A percentile compares a stretch with the other conserved stretches of the same genome.
These are phyloP conservation scores for Thielaviopsis musarum DNA, from an alignment of 2,329 filamentous ascomycete species.

Conservation along the genomic window DNA sequence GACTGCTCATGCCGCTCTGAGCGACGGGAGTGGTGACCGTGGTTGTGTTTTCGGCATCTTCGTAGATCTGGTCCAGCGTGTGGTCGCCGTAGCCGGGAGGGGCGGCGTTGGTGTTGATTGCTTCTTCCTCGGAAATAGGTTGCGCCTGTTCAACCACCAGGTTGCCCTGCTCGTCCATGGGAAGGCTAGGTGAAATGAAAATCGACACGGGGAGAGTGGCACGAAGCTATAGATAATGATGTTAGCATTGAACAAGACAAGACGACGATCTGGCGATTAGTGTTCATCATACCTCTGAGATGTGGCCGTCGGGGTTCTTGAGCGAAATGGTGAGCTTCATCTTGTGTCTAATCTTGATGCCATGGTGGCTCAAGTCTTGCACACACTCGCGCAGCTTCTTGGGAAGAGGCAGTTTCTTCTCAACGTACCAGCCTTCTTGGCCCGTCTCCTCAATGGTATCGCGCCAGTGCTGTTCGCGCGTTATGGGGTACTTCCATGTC, in stretches of 20 bases:
- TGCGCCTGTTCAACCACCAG: constrained; percentile 42
- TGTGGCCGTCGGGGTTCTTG: constrained; percentile 85
- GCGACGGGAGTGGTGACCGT: constrained; percentile 65
- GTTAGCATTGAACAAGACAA: neutral
- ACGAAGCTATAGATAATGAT: constrained; percentile 40
- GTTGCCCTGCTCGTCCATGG: constrained; percentile 73
- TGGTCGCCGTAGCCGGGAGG: constrained; percentile 91
- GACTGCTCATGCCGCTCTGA: constrained; percentile 62
- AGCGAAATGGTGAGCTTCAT: constrained; percentile 81
- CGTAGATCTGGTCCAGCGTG: constrained; percentile 76
- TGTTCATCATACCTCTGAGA: constrained; percentile 48
- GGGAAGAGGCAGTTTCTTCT: constrained; percentile 51
- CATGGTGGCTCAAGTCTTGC: constrained; percentile 75
- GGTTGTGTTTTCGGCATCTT: constrained; percentile 55
- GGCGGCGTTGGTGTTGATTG: constrained; percentile 42
- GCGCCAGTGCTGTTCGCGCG: constrained; percentile 46
- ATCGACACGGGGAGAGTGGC: constrained; percentile 82
- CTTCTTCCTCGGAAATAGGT: constrained; percentile 25
- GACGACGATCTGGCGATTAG: neutral
- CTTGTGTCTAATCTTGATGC: constrained; percentile 86
- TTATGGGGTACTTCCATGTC: constrained; percentile 38
- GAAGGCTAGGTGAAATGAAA: constrained; percentile 88
- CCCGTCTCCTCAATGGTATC: constrained; percentile 51
- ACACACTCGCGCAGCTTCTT: constrained; percentile 69
- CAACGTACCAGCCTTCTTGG: constrained; percentile 47